Evolutionary conservation across 78 protist genomes (phyloP).

Genomic region (slime mould (Dictyostelium discoideum)): DNA sequence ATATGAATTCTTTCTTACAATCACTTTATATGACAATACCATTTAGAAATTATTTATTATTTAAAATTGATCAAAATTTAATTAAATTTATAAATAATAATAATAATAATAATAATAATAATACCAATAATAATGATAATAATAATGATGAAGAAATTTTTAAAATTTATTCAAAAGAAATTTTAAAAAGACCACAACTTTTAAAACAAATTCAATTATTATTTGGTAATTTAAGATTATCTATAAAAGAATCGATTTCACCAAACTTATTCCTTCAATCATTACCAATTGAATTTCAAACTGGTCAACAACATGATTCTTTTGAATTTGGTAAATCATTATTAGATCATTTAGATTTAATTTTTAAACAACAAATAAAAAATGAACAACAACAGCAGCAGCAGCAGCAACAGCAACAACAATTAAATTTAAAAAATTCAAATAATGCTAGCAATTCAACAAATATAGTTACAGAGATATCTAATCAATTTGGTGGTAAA

Average conservation of each 20-base stretch:
- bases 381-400: not conserved
- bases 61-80: not conserved
- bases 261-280: constrained; percentile 13
- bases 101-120: not conserved
- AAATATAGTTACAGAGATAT: not conserved
- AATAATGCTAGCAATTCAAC: not conserved
- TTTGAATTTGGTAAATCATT: constrained; percentile 48
- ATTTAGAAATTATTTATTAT: not conserved
- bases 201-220: constrained; percentile 28
- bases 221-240: constrained; percentile 7
- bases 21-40: constrained; percentile 55
- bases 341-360: constrained; percentile 17
- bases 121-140: not conserved
- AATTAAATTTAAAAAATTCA: not conserved
- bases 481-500: constrained; percentile 41
- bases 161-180: not conserved
- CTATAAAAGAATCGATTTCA: constrained; percentile 7
- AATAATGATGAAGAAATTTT: not conserved
- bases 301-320: constrained; percentile 62
- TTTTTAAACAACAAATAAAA: constrained; percentile 19
- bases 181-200: not conserved
- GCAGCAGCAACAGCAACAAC: not conserved
- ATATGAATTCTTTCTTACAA: constrained; percentile 73
- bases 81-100: not conserved
- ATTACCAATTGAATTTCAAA: constrained; percentile 6